Base-by-base conservation (phyloP, 148 eudicot species). In the Rheum nobile region DNA sequence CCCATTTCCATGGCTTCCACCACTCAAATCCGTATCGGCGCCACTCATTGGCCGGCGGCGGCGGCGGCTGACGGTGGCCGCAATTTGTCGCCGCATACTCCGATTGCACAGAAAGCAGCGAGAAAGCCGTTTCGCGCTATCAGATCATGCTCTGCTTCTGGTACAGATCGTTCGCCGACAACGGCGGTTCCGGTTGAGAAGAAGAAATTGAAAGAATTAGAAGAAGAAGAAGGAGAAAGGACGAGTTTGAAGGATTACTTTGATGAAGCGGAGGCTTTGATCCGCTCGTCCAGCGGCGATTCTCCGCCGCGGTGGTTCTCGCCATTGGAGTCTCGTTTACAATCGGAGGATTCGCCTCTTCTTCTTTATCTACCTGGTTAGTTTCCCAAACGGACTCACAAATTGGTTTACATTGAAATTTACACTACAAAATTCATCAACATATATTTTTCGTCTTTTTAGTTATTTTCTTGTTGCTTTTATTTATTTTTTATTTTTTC, bases 251-350 rank as follows among this genome's bases (percentile, higher is more conserved):
- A 74, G 48, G 88, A 87, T 70, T 87, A 83, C 59, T 82, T 83
- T 44, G 81, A 82, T 32, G 74, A 77, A 47, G 85, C 85, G 6
- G 70, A 71, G 50, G 63, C 43, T 3, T 74, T 87, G 77, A 63
- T 87, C 67, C 26, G 47, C 69, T 79, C 87, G 13, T 65, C 39
- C 2, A 17, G 41, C 10, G 70, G 39, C 0, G 79, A 76, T 32
- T 80, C 83, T 0, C 84, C 85, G 8, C 90, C 90, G 1, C 80
- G 85, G 17, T 87, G 90, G 90, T 87, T 83, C 74, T 81, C 88
- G 11, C 88, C 88, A 6, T 57, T 85, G 77, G 87, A 85, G 31
- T 71, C 85, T 59, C 74, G 69, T 0, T 55, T 52, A 12, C 72
- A 44, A 34, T 35, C 70, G 17, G 16, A 67, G 11, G 77, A 79